Evolutionary conservation across 2,329 filamentous ascomycete species (phyloP), one percentile per base, ranked within the genome.

Genomic region (Diaporthe sp.): DNA sequence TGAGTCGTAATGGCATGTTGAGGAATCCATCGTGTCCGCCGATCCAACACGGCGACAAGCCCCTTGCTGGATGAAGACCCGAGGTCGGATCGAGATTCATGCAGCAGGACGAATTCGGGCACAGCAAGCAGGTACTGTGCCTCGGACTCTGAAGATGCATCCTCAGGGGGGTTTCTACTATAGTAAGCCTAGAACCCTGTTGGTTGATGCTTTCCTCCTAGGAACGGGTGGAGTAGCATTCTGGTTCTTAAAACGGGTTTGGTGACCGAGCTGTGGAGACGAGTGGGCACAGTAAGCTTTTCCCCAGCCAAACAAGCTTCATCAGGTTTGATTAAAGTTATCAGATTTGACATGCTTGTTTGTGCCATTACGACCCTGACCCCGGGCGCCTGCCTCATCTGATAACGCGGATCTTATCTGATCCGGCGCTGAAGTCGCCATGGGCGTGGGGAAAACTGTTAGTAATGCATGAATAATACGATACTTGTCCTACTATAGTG

Each of bases 341-440:
- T 67, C 64, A 67, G 64, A 67, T 67, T 67, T 45, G 52, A 50
- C 64, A 38, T 52, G 64, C 42, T 66, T 50, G 38, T 30, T 61
- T 10, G 13, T 7, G 30, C 7, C 22, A 9, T 15, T 67, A 7
- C 33, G 8, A 67, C 64, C 64, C 64, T 67, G 64, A 6, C 13
- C 38, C 58, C 58, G 25, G 28, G n/a, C 38, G 7, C 25, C 12
- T 50, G 33, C 47, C 30, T 4, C 13, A 67, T 52, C 45, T 38
- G 64, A 67, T 67, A 67, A 67, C 13, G n/a, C 38, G 64, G 30
- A 67, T 67, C 64, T 67, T 38, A 67, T 67, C 64, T 67, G 64
- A 67, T 67, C 64, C 64, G 45, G 7, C 3, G 10, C 45, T 52
- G 30, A 38, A 8, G 22, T 38, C 28, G 45, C 25, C 47, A 28